Percentiles rank a stretch among this genome's conserved stretches.
Evolutionary conservation across 192 early-diverging fungal genomes (phyloP).

Genomic region (Backusella macrospora): DNA sequence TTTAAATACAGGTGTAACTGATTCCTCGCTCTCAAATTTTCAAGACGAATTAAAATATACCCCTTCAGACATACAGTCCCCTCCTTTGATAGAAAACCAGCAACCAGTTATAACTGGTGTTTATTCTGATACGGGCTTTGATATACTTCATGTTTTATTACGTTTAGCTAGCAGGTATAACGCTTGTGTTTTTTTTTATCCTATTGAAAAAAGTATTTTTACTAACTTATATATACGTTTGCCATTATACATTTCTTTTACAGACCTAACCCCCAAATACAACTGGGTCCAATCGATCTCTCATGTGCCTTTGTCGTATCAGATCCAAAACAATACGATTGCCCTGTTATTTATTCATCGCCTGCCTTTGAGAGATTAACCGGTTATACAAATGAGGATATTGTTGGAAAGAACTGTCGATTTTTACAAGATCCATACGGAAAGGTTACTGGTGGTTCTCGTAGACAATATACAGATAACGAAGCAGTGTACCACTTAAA

Average conservation of each 20-base stretch:
- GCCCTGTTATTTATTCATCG: constrained; percentile 61
- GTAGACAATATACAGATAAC: constrained; percentile 55
- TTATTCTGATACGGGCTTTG: constrained; percentile 54
- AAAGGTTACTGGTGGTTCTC: constrained; percentile 46
- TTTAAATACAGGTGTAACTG: no score
- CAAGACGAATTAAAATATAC: no score
- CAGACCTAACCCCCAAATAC: constrained; percentile 60
- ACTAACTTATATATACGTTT: no score
- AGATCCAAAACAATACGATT: constrained; percentile 49
- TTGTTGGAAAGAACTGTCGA: constrained; percentile 48
- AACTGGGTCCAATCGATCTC: constrained; percentile 63
- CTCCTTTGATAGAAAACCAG: no score
- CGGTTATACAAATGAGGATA: constrained; percentile 41
- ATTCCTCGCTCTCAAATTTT: no score
- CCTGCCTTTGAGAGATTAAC: constrained; percentile 62
- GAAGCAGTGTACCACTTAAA: constrained; percentile 51
- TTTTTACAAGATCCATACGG: constrained; percentile 50
- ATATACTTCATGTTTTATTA: constrained; percentile 47
- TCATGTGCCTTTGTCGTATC: constrained; percentile 52
- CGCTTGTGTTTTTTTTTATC: neutral
- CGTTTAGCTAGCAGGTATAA: constrained; percentile 24
- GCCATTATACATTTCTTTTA: neutral
- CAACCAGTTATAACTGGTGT: constrained; percentile 31
- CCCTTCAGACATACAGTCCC: no score
- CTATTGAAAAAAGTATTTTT: neutral